phyloP scores from a whole-genome alignment of 2,329 filamentous ascomycete species.

The Oidium heveae region DNA sequence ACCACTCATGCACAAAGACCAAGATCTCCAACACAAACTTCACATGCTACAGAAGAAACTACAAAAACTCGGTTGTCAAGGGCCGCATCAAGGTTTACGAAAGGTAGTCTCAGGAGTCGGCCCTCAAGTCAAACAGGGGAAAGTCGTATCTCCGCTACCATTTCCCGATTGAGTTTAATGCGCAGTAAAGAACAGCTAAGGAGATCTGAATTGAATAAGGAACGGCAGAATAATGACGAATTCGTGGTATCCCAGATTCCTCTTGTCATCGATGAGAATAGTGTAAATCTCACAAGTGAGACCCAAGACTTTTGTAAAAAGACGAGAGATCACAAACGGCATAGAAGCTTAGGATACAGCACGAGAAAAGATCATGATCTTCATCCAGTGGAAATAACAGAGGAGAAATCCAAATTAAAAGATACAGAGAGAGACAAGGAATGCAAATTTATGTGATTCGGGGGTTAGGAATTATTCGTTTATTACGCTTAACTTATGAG shows the following conservation, averaged over 20 bases:
- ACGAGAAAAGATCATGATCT: constrained; percentile 8
- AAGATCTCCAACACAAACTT: background rate
- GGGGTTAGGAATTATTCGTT: constrained; percentile 1
- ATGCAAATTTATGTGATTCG: constrained; percentile 21
- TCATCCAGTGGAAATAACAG: constrained; percentile 5
- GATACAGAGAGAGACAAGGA: constrained; percentile 23
- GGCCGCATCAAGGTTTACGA: constrained; percentile 28
- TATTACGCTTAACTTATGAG: background rate
- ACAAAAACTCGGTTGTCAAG: constrained; percentile 29
- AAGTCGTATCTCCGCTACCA: constrained; percentile 28
- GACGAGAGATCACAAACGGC: constrained; percentile 9
- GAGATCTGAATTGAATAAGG: constrained; percentile 5
- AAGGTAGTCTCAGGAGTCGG: constrained; percentile 23
- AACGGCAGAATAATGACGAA: constrained; percentile 2
- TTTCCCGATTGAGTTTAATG: constrained; percentile 19
- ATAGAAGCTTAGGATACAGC: constrained; percentile 9
- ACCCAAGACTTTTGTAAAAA: constrained; percentile 3
- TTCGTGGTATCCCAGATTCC: constrained; percentile 3
- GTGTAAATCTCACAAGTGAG: constrained; percentile 3
- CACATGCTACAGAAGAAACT: constrained; percentile 20
- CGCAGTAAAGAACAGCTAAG: constrained; percentile 12
- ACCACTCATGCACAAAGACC: constrained; percentile 13
- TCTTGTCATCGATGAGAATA: constrained; percentile 3
- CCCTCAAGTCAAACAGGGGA: constrained; percentile 33
- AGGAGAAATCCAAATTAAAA: constrained; percentile 11